phyloP scores from a whole-genome alignment of 768 basidiomycete genomes.

The Mycena epipterygia region DNA sequence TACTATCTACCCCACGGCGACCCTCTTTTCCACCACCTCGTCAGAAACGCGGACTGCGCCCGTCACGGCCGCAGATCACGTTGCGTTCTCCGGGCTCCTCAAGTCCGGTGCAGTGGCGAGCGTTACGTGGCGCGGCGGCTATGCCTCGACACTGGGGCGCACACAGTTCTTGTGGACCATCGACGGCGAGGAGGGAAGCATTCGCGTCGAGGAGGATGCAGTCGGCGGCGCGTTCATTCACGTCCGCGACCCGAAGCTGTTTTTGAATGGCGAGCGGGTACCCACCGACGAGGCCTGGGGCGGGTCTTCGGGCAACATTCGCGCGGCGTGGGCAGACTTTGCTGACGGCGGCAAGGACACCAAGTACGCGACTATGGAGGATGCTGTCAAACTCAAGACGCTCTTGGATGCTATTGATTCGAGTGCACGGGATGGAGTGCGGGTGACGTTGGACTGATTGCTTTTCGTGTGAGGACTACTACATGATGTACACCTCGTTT shows the following conservation, averaged over 20 bases:
- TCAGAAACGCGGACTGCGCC: conserved; percentile 43
- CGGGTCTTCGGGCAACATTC: conserved; percentile 21
- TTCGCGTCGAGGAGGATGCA: conserved; percentile 40
- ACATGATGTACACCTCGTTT: no score
- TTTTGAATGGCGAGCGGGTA: conserved; percentile 48
- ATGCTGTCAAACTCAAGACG: conserved; percentile 41
- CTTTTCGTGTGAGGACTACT: no score
- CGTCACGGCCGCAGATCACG: conserved; percentile 43
- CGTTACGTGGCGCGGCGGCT: conserved; percentile 43
- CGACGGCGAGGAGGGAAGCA: conserved; percentile 50
- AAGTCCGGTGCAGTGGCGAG: conserved; percentile 46
- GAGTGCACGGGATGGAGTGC: conserved; percentile 40
- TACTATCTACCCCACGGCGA: conserved; percentile 43
- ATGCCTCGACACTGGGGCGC: conserved; percentile 38
- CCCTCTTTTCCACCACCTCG: conserved; percentile 41
- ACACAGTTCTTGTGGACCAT: conserved; percentile 49
- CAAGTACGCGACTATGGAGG: conserved; percentile 45
- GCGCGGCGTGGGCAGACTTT: conserved; percentile 40
- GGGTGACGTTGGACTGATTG: neutral
- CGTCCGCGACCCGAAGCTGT: conserved; percentile 43
- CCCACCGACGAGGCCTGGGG: conserved; percentile 20
- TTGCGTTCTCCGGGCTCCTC: conserved; percentile 46
- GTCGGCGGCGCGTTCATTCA: conserved; percentile 32
- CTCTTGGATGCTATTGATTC: conserved; percentile 41
- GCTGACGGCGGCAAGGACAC: conserved; percentile 29